Conservation (phyloP, 208 protist genomes). For the Trypanosoma mega region DNA sequence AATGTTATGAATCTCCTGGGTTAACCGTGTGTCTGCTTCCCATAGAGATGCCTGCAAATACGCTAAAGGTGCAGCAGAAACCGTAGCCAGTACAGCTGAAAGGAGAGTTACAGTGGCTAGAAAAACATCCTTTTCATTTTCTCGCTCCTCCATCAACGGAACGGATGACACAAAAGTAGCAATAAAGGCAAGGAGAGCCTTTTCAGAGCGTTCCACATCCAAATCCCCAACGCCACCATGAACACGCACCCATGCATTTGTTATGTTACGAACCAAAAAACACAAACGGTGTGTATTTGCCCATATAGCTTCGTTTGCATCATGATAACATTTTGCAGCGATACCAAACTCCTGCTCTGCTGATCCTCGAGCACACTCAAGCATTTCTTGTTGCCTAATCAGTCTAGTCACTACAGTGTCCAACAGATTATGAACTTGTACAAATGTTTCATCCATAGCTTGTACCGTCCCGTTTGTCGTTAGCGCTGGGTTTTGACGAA, state of each 20-base stretch:
- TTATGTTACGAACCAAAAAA: constrained; percentile 47
- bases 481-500: background rate
- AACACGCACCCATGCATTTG: constrained; percentile 48
- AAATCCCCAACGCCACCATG: constrained; percentile 52
- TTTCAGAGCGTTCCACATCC: constrained; percentile 25
- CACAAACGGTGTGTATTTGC: constrained; percentile 52
- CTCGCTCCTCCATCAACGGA: constrained; percentile 27
- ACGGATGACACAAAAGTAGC: constrained; percentile 50
- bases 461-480: constrained; percentile 2
- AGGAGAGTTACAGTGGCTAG: constrained; percentile 45
- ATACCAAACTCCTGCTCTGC: constrained; percentile 43
- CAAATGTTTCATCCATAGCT: constrained; percentile 12
- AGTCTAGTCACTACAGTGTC: constrained; percentile 32
- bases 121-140: constrained; percentile 35
- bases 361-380: constrained; percentile 34
- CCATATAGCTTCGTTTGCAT: constrained; percentile 50
- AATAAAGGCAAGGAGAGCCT: constrained; percentile 52
- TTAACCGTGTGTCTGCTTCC: constrained; percentile 39
- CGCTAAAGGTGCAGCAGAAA: constrained; percentile 41
- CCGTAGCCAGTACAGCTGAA: constrained; percentile 38
- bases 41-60: constrained; percentile 55
- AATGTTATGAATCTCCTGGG: constrained; percentile 65
- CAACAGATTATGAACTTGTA: constrained; percentile 31
- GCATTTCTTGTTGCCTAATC: constrained; percentile 48
- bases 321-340: constrained; percentile 46